phyloP scores from a whole-genome alignment of 2,329 filamentous ascomycete species.

The Sphaceloma murrayae region DNA sequence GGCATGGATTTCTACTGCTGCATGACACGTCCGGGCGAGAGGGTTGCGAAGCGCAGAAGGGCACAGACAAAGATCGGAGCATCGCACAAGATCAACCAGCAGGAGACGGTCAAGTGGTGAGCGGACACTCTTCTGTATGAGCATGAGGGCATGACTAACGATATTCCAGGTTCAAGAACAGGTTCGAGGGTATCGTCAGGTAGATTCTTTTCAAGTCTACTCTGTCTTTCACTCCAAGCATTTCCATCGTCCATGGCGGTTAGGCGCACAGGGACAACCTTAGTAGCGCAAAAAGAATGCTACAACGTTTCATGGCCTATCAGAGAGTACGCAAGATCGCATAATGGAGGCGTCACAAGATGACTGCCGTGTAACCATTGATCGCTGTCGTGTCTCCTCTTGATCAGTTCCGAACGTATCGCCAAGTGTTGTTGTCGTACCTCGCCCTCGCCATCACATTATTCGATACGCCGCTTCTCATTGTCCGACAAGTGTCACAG shows the following conservation, averaged over 20 bases:
- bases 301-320: constrained; percentile 27
- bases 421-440: neutral
- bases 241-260: constrained; percentile 10
- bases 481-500: no score
- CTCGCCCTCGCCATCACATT: no score
- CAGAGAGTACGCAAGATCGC: constrained; percentile 25
- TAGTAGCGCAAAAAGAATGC: constrained; percentile 18
- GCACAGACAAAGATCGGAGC: constrained; percentile 77
- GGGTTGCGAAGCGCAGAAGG: constrained; percentile 89
- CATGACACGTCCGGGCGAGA: constrained; percentile 99
- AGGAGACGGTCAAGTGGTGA: constrained; percentile 95
- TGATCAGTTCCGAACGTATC: no score
- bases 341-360: constrained; percentile 19
- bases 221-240: constrained; percentile 12
- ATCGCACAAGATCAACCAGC: constrained; percentile 84
- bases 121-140: neutral
- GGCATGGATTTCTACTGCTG: constrained; percentile 99
- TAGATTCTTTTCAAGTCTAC: constrained; percentile 48
- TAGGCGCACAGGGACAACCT: constrained; percentile 12
- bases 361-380: constrained; percentile 20
- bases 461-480: no score
- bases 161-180: constrained; percentile 51
- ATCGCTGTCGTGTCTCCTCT: constrained; percentile 18
- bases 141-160: constrained; percentile 2
- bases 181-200: constrained; percentile 98